These are phyloP conservation scores for Glarea lozoyensis DNA, from an alignment of 495 filamentous ascomycete genomes.

Conservation along the genomic window DNA sequence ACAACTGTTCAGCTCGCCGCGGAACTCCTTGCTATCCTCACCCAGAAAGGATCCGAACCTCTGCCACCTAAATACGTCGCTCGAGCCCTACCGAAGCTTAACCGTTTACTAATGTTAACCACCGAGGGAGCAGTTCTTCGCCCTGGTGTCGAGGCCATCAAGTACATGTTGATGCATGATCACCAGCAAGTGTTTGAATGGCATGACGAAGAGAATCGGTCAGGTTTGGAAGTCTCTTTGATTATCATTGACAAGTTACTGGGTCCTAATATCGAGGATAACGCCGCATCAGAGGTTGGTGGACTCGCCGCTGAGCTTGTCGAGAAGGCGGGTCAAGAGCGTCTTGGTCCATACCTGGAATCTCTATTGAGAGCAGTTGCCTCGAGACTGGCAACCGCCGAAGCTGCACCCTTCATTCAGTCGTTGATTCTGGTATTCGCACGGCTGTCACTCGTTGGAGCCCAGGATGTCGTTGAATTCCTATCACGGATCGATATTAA, in stretches of 20 bases:
- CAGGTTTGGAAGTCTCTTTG: slow-evolving; percentile 79
- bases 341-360: slow-evolving; percentile 78
- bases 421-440: slow-evolving; percentile 94
- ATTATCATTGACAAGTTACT: slow-evolving; percentile 91
- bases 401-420: slow-evolving; percentile 75
- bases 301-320: slow-evolving; percentile 91
- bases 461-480: slow-evolving; percentile 87
- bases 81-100: slow-evolving; percentile 77
- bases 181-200: slow-evolving; percentile 78
- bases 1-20: slow-evolving; percentile 55
- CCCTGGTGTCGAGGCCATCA: slow-evolving; percentile 76
- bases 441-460: slow-evolving; percentile 70
- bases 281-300: slow-evolving; percentile 90
- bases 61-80: slow-evolving; percentile 81
- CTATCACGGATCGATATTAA: slow-evolving; percentile 72
- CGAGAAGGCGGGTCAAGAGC: slow-evolving; percentile 82
- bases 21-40: slow-evolving; percentile 72
- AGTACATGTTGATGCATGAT: slow-evolving; percentile 81
- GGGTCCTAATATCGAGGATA: slow-evolving; percentile 71
- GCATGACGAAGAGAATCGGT: slow-evolving; percentile 65
- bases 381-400: slow-evolving; percentile 68
- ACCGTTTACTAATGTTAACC: slow-evolving; percentile 66
- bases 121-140: slow-evolving; percentile 79
- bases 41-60: slow-evolving; percentile 71
- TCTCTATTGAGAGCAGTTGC: slow-evolving; percentile 90